These are phyloP conservation scores for Crithidia expoeki DNA, from an alignment of 208 protist species.

Conservation along the genomic window DNA sequence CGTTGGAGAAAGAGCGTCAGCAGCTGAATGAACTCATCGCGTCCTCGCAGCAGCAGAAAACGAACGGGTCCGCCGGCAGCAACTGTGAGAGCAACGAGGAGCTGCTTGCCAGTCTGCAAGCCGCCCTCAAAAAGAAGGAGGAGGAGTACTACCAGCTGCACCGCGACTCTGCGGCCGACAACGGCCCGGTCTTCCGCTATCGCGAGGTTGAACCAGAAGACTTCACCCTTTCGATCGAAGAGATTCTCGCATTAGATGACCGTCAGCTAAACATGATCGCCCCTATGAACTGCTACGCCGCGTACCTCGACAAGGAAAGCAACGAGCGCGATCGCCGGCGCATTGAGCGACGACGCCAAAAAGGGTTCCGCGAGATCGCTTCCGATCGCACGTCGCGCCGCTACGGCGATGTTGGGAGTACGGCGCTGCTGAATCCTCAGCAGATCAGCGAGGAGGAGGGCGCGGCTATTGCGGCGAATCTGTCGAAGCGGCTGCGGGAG, in stretches of 20 bases:
- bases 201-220: conserved; percentile 80
- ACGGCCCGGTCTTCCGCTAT: conserved; percentile 73
- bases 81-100: conserved; percentile 29
- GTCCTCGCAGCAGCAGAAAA: conserved; percentile 12
- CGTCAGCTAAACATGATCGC: conserved; percentile 93
- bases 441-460: conserved; percentile 61
- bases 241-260: conserved; percentile 89
- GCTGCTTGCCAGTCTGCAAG: conserved; percentile 52
- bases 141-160: conserved; percentile 88
- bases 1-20: conserved; percentile 47
- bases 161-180: conserved; percentile 45
- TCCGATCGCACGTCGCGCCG: conserved; percentile 70
- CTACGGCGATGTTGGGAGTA: conserved; percentile 77
- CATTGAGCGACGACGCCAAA: conserved; percentile 56
- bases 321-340: conserved; percentile 74
- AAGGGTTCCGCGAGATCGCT: conserved; percentile 75
- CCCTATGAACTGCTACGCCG: conserved; percentile 92
- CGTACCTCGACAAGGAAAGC: conserved; percentile 70
- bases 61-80: background rate
- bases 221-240: conserved; percentile 84
- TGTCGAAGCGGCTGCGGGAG: conserved; percentile 70
- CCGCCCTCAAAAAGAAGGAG: conserved; percentile 74
- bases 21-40: conserved; percentile 50
- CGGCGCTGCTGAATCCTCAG: conserved; percentile 62
- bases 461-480: conserved; percentile 43